These are phyloP conservation scores for Ceratocystis alfenasii DNA, from an alignment of 2,329 filamentous ascomycete genomes.

Conservation along the genomic window DNA sequence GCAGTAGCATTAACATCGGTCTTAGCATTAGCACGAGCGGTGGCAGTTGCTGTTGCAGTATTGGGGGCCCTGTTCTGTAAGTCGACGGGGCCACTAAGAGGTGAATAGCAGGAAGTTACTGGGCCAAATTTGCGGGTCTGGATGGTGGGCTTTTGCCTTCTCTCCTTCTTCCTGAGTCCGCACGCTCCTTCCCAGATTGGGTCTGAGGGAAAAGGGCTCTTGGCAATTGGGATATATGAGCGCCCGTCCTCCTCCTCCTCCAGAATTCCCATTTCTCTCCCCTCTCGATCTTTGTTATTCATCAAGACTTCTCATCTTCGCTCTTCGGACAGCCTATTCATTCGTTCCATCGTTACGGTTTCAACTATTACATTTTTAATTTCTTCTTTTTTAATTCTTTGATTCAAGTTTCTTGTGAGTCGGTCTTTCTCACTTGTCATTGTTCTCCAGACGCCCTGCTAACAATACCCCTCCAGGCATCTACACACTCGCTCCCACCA, in stretches of 20 bases:
- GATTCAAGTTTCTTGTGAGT: not conserved
- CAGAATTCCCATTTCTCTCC: not conserved
- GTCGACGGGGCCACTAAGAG: not conserved
- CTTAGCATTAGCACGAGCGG: constrained; percentile 3
- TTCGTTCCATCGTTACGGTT: constrained; percentile 9
- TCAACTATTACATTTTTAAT: constrained; percentile 5
- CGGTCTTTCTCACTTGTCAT: not conserved
- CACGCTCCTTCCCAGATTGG: constrained; percentile 1
- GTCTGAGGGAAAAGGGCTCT: not conserved
- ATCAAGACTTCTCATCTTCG: not conserved
- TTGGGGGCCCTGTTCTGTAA: not conserved
- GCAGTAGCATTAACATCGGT: constrained; percentile 4
- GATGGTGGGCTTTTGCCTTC: not conserved
- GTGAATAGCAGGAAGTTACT: not conserved
- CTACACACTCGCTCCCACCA: constrained; percentile 3
- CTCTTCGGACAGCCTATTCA: not conserved
- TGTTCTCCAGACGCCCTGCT: not conserved
- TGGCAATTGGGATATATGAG: constrained; percentile 8
- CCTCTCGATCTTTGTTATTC: not conserved
- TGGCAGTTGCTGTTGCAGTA: constrained; percentile 4
- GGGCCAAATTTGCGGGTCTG: constrained; percentile 2
- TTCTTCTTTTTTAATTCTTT: constrained; percentile 4
- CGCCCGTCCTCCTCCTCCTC: not conserved
- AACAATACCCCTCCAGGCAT: not conserved
- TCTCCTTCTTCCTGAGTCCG: not conserved